A percentile compares a stretch with the other conserved stretches of the same genome.
phyloP scores from a whole-genome alignment of 1,284 basidiomycete genomes.

The Takashimella tepidaria region DNA sequence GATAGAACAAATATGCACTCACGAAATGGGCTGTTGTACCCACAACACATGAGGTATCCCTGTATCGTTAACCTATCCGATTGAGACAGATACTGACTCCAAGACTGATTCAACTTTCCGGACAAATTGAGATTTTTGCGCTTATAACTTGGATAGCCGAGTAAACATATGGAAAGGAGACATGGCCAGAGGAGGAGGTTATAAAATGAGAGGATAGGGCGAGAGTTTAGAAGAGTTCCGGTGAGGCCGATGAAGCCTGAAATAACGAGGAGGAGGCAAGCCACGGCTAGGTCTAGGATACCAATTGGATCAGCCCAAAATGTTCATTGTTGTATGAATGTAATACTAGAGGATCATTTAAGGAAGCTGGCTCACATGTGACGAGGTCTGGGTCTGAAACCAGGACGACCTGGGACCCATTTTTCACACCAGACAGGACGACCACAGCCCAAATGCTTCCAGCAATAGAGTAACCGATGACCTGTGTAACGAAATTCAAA shows the following conservation, averaged over 20 bases:
- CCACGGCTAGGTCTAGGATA: slow-evolving; percentile 29
- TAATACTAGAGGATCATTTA: background rate
- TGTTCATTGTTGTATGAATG: too few relatives aligned
- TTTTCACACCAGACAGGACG: slow-evolving; percentile 15
- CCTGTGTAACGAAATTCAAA: slow-evolving; percentile 2
- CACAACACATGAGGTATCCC: slow-evolving; percentile 38
- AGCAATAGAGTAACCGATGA: slow-evolving; percentile 19
- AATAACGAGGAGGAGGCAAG: slow-evolving; percentile 28
- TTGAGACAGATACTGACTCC: slow-evolving; percentile 38
- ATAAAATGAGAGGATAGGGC: slow-evolving; percentile 43
- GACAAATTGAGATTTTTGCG: slow-evolving; percentile 35
- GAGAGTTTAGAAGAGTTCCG: slow-evolving; percentile 36
- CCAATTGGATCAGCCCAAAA: too few relatives aligned
- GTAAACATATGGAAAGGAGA: slow-evolving; percentile 33
- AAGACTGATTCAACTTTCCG: slow-evolving; percentile 41
- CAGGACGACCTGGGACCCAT: slow-evolving; percentile 16
- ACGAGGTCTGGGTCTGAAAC: slow-evolving; percentile 26
- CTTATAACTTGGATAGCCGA: slow-evolving; percentile 42
- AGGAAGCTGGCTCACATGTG: slow-evolving; percentile 14
- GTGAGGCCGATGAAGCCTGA: slow-evolving; percentile 33
- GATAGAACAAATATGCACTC: slow-evolving; percentile 9
- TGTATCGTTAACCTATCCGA: slow-evolving; percentile 32
- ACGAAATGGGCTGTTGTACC: slow-evolving; percentile 42
- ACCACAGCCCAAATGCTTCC: slow-evolving; percentile 21
- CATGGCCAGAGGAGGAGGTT: slow-evolving; percentile 43